Conservation (phyloP, 192 early-diverging fungal genomes). For the Gonapodya sp. region DNA sequence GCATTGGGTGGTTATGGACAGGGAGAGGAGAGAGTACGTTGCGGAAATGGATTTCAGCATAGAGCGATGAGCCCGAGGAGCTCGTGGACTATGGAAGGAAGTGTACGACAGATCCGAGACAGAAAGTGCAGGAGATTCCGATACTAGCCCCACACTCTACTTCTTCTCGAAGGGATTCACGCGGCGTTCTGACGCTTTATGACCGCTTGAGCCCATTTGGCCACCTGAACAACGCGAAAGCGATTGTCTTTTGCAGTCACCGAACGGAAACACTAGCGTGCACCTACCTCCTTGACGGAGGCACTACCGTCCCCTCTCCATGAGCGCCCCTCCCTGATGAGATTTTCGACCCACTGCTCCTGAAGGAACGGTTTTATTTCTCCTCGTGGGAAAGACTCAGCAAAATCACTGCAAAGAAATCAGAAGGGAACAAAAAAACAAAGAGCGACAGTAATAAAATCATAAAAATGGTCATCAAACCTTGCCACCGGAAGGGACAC, state of each 20-base stretch:
- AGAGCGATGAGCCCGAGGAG: background rate
- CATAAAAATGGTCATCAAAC: no score
- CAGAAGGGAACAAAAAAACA: background rate
- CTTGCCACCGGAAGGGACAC: background rate
- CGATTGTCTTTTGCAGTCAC: background rate
- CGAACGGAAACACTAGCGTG: slow-evolving; percentile 27
- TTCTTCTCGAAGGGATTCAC: background rate
- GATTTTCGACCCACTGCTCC: slow-evolving; percentile 62
- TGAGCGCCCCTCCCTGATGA: slow-evolving; percentile 57
- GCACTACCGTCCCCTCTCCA: slow-evolving; percentile 10
- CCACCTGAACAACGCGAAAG: slow-evolving; percentile 20
- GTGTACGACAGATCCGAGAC: background rate
- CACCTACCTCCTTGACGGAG: slow-evolving; percentile 17
- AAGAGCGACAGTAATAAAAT: no score
- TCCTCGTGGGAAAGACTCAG: slow-evolving; percentile 74
- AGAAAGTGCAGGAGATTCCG: background rate
- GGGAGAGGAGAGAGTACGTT: no score
- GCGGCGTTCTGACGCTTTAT: slow-evolving; percentile 29
- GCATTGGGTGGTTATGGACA: no score
- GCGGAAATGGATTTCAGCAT: background rate
- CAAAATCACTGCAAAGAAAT: slow-evolving; percentile 64
- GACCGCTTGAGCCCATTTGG: slow-evolving; percentile 63
- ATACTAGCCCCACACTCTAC: background rate
- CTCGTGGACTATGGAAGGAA: background rate
- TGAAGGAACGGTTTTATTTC: slow-evolving; percentile 54